A percentile compares a stretch with the other conserved stretches of the same genome.
These are phyloP conservation scores for Zizania palustris DNA, from an alignment of 202 grass and related monocot genomes.

Conservation along the genomic window DNA sequence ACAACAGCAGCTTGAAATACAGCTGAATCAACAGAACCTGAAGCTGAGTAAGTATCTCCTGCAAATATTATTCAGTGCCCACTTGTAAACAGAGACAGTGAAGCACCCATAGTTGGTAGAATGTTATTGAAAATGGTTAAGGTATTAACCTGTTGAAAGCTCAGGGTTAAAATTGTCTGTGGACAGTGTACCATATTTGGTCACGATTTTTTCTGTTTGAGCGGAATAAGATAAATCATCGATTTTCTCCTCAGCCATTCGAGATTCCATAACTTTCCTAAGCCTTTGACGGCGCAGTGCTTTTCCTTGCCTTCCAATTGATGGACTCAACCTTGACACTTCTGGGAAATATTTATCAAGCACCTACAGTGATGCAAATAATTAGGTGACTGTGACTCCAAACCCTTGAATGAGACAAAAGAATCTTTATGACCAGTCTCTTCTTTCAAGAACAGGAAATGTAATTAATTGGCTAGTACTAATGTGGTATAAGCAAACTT, in stretches of 20 bases:
- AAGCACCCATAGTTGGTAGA: not conserved
- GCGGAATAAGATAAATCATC: slow-evolving; percentile 32
- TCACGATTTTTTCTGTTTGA: slow-evolving; percentile 38
- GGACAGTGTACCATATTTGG: slow-evolving; percentile 16
- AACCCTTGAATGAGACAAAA: slow-evolving; percentile 17
- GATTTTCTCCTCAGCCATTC: slow-evolving; percentile 27
- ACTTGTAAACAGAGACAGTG: not conserved
- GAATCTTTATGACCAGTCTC: not conserved
- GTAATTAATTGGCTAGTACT: not conserved
- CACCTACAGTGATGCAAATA: slow-evolving; percentile 50
- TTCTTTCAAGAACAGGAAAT: slow-evolving; percentile 4
- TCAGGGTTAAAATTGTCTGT: slow-evolving; percentile 24
- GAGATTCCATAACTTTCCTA: slow-evolving; percentile 38
- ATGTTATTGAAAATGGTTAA: slow-evolving; percentile 7
- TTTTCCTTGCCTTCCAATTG: too few relatives aligned
- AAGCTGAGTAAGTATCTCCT: slow-evolving; percentile 26
- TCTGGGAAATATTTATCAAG: slow-evolving; percentile 79
- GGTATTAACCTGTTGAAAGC: slow-evolving; percentile 27
- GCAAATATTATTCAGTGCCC: slow-evolving; percentile 19
- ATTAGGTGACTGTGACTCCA: not conserved
- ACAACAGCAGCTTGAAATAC: slow-evolving; percentile 22
- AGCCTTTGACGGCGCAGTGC: too few relatives aligned
- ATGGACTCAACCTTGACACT: slow-evolving; percentile 32
- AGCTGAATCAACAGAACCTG: slow-evolving; percentile 23
- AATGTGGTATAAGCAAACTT: too few relatives aligned